phyloP scores from a whole-genome alignment of 129 eudicot genomes.

The Silybum marianum region DNA sequence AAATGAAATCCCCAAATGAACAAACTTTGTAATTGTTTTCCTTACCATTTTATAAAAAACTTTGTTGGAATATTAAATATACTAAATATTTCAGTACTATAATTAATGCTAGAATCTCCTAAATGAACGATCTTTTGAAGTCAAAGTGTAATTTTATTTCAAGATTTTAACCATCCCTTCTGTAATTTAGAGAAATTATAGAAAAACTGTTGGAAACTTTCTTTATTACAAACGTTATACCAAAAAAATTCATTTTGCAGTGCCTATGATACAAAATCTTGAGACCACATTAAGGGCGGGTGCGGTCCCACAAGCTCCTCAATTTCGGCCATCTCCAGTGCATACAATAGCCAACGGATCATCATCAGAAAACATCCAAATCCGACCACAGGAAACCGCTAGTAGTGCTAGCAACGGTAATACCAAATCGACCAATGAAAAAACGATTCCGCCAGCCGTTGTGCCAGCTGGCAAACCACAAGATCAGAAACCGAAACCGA shows the following conservation, averaged over 20 bases:
- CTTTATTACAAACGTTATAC: neutral
- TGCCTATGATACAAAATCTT: conserved; percentile 93
- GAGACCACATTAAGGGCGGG: conserved; percentile 79
- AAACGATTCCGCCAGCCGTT: conserved; percentile 37
- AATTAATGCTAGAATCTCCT: neutral
- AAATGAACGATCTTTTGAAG: neutral
- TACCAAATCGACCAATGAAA: neutral
- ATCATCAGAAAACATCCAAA: conserved; percentile 7
- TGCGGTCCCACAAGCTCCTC: conserved; percentile 95
- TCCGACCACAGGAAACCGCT: neutral
- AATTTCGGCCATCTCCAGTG: conserved; percentile 52
- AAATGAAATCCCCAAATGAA: too few species aligned
- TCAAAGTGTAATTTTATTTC: neutral
- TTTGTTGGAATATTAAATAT: neutral
- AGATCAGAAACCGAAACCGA: conserved; percentile 31
- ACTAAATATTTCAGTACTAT: neutral
- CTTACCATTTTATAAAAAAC: neutral
- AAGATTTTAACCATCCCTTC: neutral
- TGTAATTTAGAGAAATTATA: neutral
- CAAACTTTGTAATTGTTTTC: too few species aligned
- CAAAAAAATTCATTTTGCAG: conserved; percentile 37
- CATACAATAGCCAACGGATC: conserved; percentile 21
- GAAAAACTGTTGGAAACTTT: neutral
- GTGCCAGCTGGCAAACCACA: conserved; percentile 37
- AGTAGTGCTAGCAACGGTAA: conserved; percentile 10